Evolutionary conservation across 2,329 filamentous ascomycete species (phyloP).

Genomic region (Volutella citrinella): DNA sequence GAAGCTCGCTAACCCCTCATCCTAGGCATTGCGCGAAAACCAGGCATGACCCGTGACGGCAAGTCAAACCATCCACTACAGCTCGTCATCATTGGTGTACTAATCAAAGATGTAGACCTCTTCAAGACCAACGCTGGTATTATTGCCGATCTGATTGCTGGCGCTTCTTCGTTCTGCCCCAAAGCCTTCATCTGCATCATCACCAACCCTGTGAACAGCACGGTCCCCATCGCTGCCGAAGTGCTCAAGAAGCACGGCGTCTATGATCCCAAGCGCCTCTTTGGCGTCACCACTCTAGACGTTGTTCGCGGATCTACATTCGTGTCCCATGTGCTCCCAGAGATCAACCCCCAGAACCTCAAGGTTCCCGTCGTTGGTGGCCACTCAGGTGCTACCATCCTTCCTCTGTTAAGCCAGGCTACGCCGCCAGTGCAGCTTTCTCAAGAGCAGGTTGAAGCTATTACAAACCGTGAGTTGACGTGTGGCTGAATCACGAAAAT

Average conservation of each 20-base stretch:
- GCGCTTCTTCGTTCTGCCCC: conserved; percentile 65
- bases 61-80: neutral
- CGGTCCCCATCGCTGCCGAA: conserved; percentile 74
- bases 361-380: conserved; percentile 73
- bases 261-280: conserved; percentile 77
- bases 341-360: conserved; percentile 60
- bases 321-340: conserved; percentile 54
- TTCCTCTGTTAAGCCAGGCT: conserved; percentile 71
- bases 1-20: neutral
- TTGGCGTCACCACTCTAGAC: conserved; percentile 78
- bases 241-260: conserved; percentile 71
- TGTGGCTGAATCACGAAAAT: too few relatives aligned
- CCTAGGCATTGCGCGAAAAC: conserved; percentile 72
- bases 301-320: conserved; percentile 75
- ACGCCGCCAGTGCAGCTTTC: conserved; percentile 60
- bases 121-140: conserved; percentile 85
- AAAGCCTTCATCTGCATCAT: conserved; percentile 75
- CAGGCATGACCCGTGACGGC: conserved; percentile 73
- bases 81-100: too few relatives aligned
- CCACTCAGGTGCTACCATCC: conserved; percentile 75
- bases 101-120: too few relatives aligned
- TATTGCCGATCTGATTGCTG: conserved; percentile 74
- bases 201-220: conserved; percentile 79
- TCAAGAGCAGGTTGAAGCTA: conserved; percentile 45
- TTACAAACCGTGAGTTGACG: conserved; percentile 50